Conservation (phyloP, 1,284 basidiomycete species). For the Sporisorium exsertum region DNA sequence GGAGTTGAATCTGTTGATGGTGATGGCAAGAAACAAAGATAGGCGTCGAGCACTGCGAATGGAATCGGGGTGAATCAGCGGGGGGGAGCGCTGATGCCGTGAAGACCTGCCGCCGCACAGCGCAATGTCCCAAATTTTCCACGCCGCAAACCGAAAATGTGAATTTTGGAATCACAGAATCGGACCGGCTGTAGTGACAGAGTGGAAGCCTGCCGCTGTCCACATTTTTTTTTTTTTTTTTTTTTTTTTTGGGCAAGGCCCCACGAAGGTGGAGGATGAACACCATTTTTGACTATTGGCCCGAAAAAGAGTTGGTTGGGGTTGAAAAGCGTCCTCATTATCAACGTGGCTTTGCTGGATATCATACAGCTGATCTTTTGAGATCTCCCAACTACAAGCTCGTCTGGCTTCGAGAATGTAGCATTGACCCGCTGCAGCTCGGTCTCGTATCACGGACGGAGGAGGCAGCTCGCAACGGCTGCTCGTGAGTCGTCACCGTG, state of each 20-base stretch:
- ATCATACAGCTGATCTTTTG: background rate
- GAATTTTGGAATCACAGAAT: background rate
- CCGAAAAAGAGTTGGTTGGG: background rate
- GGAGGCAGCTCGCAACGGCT: background rate
- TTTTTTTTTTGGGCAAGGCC: background rate
- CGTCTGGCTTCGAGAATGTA: background rate
- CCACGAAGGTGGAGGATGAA: constrained; percentile 13
- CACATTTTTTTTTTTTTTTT: background rate
- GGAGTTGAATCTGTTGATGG: background rate
- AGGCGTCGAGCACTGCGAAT: background rate
- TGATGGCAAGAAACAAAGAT: constrained; percentile 9
- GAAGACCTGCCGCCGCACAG: constrained; percentile 25
- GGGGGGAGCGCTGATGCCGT: constrained; percentile 14
- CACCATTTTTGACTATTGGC: background rate
- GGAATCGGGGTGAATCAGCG: constrained; percentile 4
- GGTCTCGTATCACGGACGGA: too few relatives aligned
- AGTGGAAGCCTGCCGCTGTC: constrained; percentile 17
- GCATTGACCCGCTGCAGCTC: too few relatives aligned
- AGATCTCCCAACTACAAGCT: background rate
- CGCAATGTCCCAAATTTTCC: background rate
- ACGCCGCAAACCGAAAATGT: constrained; percentile 7
- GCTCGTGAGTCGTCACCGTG: background rate
- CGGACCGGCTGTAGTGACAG: background rate
- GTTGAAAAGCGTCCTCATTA: background rate
- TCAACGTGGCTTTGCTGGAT: background rate